A percentile compares a stretch with the other conserved stretches of the same genome.
phyloP scores from a whole-genome alignment of 1,284 basidiomycete species.

The Cryptococcus sp. region DNA sequence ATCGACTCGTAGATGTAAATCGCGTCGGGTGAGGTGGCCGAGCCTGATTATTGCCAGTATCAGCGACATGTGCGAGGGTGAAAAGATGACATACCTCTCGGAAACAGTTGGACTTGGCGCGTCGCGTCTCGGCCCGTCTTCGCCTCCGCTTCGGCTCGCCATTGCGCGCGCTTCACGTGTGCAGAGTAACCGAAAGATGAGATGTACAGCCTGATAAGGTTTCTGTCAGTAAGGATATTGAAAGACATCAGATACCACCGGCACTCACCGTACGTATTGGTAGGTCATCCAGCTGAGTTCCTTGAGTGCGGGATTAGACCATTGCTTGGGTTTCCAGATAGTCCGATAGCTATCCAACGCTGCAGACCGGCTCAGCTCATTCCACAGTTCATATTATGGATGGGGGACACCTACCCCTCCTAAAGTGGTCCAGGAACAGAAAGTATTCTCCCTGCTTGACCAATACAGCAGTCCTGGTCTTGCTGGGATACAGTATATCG shows the following conservation, averaged over 20 bases:
- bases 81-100: conserved; percentile 29
- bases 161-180: conserved; percentile 52
- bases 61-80: neutral
- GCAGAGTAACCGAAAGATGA: conserved; percentile 55
- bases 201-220: conserved; percentile 44
- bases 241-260: neutral
- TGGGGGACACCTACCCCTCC: conserved; percentile 20
- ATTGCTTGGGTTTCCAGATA: conserved; percentile 31
- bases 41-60: conserved; percentile 23
- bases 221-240: neutral
- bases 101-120: conserved; percentile 32
- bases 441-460: conserved; percentile 54
- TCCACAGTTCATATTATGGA: neutral
- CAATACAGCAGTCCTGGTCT: conserved; percentile 47
- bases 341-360: conserved; percentile 35
- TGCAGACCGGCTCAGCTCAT: neutral
- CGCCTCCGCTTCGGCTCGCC: conserved; percentile 40
- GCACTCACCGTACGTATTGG: conserved; percentile 48
- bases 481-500: conserved; percentile 54
- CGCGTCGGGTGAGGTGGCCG: conserved; percentile 50
- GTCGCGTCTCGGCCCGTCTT: conserved; percentile 8
- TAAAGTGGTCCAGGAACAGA: conserved; percentile 51
- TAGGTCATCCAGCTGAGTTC: conserved; percentile 49
- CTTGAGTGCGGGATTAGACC: conserved; percentile 28
- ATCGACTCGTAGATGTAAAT: conserved; percentile 52